Base-by-base conservation (phyloP, 306 rosid genomes). In the Luffa aegyptiaca region DNA sequence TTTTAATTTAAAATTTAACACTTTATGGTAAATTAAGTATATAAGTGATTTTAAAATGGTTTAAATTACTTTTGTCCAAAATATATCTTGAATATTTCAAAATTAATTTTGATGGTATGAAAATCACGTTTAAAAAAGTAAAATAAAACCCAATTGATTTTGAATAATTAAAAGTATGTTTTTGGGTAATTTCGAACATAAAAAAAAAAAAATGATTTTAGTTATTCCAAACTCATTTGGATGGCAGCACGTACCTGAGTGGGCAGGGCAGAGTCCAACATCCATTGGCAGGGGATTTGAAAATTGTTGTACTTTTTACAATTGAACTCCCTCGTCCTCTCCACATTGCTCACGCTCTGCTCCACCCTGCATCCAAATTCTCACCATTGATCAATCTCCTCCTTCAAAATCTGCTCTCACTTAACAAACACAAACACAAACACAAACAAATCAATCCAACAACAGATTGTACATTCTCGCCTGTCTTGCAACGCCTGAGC, bases 401-500 rank as follows among this genome's bases (percentile, higher is more conserved):
- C 16, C 20, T 14, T 26, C 31, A 26, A 26, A 56, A 55, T 5
- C 14, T 0, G 13, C 17, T 3, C 16, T 65, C 58, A 46, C 21
- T 3, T 37, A 12, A 26, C 2, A 0, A 33, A n/a, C 39, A 21
- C 31, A 17, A 37, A 66, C n/a, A 33, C 41, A 62, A 4, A 42
- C n/a, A 42, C 7, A 2, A 0, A 61, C 17, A 3, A 64, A 17
- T n/a, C 11, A 58, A 58, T n/a, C 39, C 2, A 17, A 37, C 31
- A 7, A 51, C 61, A 51, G 31, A 74, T 76, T 86, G 85, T 90
- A 90, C 96, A 84, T 87, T 82, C 96, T 95, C 92, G 93, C 99
- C 97, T 93, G 94, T 96, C 97, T 91, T 93, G 97, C 87, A 96
- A 49, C 76, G 93, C 86, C 78, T 93, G 98, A 53, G 91, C 91